Evolutionary conservation across 257 asterid genomes (phyloP).

Genomic region (Nicotiana knightiana): DNA sequence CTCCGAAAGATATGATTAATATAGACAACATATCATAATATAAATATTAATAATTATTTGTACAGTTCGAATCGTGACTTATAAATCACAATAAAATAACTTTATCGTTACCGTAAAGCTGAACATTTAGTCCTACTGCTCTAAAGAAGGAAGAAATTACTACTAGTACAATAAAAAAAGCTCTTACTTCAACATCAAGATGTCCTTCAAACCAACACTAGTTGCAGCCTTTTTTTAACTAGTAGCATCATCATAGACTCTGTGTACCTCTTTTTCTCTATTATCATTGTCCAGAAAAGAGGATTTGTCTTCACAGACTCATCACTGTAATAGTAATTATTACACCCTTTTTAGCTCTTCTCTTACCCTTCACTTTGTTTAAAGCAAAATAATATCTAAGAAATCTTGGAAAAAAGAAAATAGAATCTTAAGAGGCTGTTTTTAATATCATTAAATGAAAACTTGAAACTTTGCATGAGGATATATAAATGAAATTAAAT

Average conservation of each 20-base stretch:
- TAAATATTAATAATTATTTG: fast-evolving
- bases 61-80: fast-evolving
- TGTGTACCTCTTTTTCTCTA: not conserved
- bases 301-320: not conserved
- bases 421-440: not conserved
- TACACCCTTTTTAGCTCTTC: conserved; percentile 10
- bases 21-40: too few relatives aligned
- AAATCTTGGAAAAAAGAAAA: not conserved
- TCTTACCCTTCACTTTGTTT: not conserved
- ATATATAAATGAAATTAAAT: conserved; percentile 29
- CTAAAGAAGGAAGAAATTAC: not conserved
- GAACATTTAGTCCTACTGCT: too few relatives aligned
- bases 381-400: not conserved
- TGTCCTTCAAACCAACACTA: conserved; percentile 2
- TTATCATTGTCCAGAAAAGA: conserved; percentile 8
- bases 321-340: conserved; percentile 1
- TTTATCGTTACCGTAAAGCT: too few relatives aligned
- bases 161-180: not conserved
- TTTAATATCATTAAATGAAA: not conserved
- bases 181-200: not conserved
- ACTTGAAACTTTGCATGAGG: conserved; percentile 7
- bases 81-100: fast-evolving
- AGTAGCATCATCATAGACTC: not conserved
- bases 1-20: too few relatives aligned
- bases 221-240: conserved; percentile 27